A percentile compares a stretch with the other conserved stretches of the same genome.
Evolutionary conservation across 1,284 basidiomycete species (phyloP).

Genomic region (Cryptococcus maquisensis): DNA sequence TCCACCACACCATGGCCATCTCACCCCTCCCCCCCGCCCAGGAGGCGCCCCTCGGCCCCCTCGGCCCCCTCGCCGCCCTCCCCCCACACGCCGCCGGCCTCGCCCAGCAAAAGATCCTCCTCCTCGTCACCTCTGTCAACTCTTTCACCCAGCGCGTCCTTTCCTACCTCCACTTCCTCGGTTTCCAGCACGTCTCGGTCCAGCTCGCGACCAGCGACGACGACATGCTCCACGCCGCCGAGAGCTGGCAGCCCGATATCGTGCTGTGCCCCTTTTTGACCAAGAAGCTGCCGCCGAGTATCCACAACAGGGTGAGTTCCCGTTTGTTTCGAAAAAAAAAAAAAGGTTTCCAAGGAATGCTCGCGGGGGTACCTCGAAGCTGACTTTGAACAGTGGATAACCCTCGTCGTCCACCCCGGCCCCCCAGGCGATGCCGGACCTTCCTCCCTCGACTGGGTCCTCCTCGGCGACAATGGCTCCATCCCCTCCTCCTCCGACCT

Average conservation of each 20-base stretch:
- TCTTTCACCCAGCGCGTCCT: slow-evolving; percentile 48
- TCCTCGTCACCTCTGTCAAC: slow-evolving; percentile 51
- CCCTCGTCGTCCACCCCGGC: slow-evolving; percentile 52
- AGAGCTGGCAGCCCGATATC: slow-evolving; percentile 46
- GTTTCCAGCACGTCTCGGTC: slow-evolving; percentile 45
- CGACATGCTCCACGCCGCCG: slow-evolving; percentile 47
- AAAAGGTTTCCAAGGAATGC: too few relatives aligned
- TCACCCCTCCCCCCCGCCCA: not conserved
- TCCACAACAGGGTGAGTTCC: slow-evolving; percentile 44
- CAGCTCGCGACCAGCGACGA: slow-evolving; percentile 48
- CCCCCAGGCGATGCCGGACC: slow-evolving; percentile 53
- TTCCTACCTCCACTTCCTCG: slow-evolving; percentile 43
- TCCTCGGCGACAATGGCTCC: slow-evolving; percentile 50
- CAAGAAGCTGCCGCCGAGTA: slow-evolving; percentile 47
- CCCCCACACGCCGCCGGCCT: slow-evolving; percentile 17
- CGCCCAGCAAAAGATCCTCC: slow-evolving; percentile 38
- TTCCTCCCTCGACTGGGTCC: slow-evolving; percentile 51
- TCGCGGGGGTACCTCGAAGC: too few relatives aligned
- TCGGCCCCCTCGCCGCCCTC: slow-evolving; percentile 23
- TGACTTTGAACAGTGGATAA: slow-evolving; percentile 44
- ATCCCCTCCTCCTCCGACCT: slow-evolving; percentile 35
- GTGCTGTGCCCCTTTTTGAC: slow-evolving; percentile 52
- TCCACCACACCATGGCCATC: not conserved
- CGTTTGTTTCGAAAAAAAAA: too few relatives aligned
- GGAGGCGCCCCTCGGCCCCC: slow-evolving; percentile 6